Conservation (phyloP, 192 early-diverging fungal genomes). For the Mortierella alpina region DNA sequence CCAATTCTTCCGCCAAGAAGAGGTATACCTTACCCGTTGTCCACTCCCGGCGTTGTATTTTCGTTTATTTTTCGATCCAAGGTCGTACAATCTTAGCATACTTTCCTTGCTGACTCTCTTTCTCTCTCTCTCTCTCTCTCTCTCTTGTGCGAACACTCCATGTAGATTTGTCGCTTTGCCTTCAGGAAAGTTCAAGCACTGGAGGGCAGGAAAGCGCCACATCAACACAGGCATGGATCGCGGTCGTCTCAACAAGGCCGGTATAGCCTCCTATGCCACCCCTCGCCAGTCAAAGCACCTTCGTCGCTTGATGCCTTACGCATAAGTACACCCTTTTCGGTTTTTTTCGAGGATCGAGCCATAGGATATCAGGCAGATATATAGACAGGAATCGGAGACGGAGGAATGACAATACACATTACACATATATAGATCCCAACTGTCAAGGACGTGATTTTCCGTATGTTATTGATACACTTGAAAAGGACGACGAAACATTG, state of each 20-base stretch:
- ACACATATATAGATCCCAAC: neutral
- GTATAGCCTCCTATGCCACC: constrained; percentile 35
- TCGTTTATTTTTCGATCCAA: neutral
- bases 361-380: too few relatives aligned
- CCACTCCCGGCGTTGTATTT: neutral
- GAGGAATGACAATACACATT: constrained; percentile 6
- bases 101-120: neutral
- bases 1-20: constrained; percentile 53
- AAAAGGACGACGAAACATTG: neutral
- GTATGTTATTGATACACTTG: constrained; percentile 2
- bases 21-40: constrained; percentile 14
- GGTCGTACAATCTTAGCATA: neutral
- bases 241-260: constrained; percentile 51
- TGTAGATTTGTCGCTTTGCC: constrained; percentile 48
- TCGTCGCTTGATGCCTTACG: constrained; percentile 54
- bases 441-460: too few relatives aligned
- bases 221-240: constrained; percentile 56
- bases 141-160: neutral
- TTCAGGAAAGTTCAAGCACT: constrained; percentile 56
- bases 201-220: constrained; percentile 56
- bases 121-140: neutral
- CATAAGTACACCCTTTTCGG: constrained; percentile 18
- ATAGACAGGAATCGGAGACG: neutral
- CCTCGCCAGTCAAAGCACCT: constrained; percentile 47
- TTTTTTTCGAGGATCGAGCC: neutral